A percentile compares a stretch with the other conserved stretches of the same genome.
phyloP scores from a whole-genome alignment of 257 asterid species.

The Gentiana dahurica region DNA sequence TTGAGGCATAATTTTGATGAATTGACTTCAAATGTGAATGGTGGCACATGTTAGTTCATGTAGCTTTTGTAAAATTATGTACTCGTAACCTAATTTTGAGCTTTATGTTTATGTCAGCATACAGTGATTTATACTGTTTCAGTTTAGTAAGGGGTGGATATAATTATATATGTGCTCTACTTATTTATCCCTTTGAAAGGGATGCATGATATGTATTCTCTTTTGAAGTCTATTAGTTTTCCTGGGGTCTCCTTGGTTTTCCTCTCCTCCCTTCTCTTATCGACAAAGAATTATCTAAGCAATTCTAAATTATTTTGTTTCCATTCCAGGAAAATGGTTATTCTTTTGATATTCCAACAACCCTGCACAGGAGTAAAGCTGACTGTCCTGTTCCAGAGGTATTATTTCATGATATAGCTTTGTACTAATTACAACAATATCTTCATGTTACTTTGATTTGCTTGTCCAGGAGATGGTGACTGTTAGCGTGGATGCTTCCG shows the following conservation, averaged over 20 bases:
- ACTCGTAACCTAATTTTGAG: background rate
- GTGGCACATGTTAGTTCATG: too few species aligned
- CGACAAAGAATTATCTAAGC: conserved; percentile 7
- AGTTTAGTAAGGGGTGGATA: too few species aligned
- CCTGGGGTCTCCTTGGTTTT: background rate
- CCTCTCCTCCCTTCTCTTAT: too few species aligned
- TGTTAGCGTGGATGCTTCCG: conserved; percentile 93
- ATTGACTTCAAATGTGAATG: too few species aligned
- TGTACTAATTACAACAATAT: conserved; percentile 1
- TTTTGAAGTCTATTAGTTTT: background rate
- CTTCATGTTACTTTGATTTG: conserved; percentile 2
- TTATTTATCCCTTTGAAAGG: background rate
- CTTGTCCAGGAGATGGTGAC: conserved; percentile 86
- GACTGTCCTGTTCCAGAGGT: conserved; percentile 99
- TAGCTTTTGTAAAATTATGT: too few species aligned
- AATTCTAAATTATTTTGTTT: conserved; percentile 11
- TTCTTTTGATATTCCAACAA: conserved; percentile 91
- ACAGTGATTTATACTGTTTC: background rate
- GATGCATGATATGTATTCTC: background rate
- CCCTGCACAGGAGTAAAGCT: conserved; percentile 94
- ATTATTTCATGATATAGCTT: background rate
- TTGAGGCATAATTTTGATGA: too few species aligned
- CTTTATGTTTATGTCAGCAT: background rate
- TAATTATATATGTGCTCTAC: background rate
- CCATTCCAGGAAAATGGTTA: conserved; percentile 69